Evolutionary conservation across 768 basidiomycete species (phyloP).

Genomic region (Phylloporus arenicola): DNA sequence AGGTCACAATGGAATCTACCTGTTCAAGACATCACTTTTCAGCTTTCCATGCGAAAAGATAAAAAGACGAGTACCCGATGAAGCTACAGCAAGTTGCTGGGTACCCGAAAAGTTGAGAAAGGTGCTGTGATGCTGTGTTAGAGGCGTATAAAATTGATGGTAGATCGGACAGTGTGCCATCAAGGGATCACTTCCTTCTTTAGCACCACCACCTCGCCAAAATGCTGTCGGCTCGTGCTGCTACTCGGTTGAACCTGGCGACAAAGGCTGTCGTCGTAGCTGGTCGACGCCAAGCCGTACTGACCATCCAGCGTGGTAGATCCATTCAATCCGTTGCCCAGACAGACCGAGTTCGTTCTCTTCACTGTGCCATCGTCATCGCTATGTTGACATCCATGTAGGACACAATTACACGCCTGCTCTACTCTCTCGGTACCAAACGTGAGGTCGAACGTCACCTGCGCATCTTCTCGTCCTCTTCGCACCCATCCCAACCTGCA

Average conservation of each 20-base stretch:
- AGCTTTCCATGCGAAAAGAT: too few relatives aligned
- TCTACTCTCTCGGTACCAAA: constrained; percentile 96
- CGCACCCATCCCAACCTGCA: constrained; percentile 82
- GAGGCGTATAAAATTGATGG: too few relatives aligned
- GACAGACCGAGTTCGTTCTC: constrained; percentile 60
- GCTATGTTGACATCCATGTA: constrained; percentile 26
- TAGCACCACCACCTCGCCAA: not conserved
- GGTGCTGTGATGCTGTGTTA: too few relatives aligned
- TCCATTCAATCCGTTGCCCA: constrained; percentile 61
- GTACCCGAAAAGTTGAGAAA: too few relatives aligned
- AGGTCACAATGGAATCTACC: too few relatives aligned
- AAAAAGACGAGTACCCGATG: too few relatives aligned
- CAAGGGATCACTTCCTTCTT: not conserved
- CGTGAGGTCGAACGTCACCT: constrained; percentile 98
- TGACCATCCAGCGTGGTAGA: constrained; percentile 39
- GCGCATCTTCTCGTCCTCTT: constrained; percentile 94
- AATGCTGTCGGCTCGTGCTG: constrained; percentile 31
- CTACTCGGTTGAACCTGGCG: constrained; percentile 31
- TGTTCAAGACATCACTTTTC: too few relatives aligned
- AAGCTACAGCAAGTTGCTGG: too few relatives aligned
- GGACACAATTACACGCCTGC: constrained; percentile 95
- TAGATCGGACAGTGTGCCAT: too few relatives aligned
- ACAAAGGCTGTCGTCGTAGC: constrained; percentile 47
- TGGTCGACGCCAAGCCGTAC: constrained; percentile 35
- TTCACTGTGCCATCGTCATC: not conserved